phyloP scores from a whole-genome alignment of 257 asterid genomes.

The Cordia subcordata region DNA sequence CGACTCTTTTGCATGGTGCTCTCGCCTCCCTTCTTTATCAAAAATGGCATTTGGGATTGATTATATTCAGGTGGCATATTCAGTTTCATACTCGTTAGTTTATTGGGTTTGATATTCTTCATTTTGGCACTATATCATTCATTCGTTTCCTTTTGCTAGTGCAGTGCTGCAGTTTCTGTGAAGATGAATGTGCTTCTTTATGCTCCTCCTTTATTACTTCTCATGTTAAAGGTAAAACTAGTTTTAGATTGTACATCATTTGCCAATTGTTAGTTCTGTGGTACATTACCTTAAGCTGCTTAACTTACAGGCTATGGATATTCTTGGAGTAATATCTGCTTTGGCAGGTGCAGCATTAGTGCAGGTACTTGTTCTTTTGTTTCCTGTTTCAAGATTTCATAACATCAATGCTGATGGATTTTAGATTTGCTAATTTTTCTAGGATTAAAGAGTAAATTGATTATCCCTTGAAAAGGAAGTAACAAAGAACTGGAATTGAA shows the following conservation, averaged over 20 bases:
- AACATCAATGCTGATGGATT: not conserved
- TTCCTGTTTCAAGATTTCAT: not conserved
- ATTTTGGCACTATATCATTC: not conserved
- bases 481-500: not conserved
- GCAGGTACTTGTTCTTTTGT: constrained; percentile 55
- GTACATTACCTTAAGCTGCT: constrained; percentile 9
- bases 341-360: constrained; percentile 88
- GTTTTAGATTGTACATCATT: constrained; percentile 5
- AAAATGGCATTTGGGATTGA: constrained; percentile 90
- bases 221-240: constrained; percentile 69
- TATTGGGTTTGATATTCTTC: not conserved
- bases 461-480: too few species aligned
- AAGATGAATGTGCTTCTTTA: constrained; percentile 94
- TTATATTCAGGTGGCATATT: constrained; percentile 74
- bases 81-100: constrained; percentile 3
- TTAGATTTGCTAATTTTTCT: not conserved
- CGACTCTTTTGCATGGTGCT: constrained; percentile 77
- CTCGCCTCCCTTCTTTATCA: constrained; percentile 65
- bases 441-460: not conserved
- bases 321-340: constrained; percentile 80
- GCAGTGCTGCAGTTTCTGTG: constrained; percentile 92
- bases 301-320: constrained; percentile 75
- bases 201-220: constrained; percentile 75
- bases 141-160: constrained; percentile 43
- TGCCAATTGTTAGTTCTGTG: not conserved